These are phyloP conservation scores for Neoscytalidium dimidiatum DNA, from an alignment of 2,329 filamentous ascomycete genomes.

Conservation along the genomic window DNA sequence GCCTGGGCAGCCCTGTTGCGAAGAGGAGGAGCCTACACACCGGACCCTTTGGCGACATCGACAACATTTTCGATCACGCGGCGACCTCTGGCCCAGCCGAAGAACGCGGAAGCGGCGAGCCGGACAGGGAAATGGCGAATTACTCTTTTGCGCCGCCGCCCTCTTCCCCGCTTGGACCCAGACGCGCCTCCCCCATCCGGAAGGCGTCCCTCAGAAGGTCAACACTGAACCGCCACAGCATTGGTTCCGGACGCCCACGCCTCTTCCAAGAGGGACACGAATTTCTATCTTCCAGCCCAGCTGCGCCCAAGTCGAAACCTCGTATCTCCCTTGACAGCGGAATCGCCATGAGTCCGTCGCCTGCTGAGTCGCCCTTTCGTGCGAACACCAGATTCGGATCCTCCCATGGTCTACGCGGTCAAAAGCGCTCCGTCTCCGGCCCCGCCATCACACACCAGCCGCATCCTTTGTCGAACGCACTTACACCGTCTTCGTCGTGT, in stretches of 20 bases:
- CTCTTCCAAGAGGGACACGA: conserved; percentile 51
- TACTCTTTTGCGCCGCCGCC: conserved; percentile 42
- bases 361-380: conserved; percentile 63
- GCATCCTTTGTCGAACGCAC: conserved; percentile 82
- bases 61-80: conserved; percentile 73
- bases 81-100: conserved; percentile 23
- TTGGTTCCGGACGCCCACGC: conserved; percentile 40
- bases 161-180: conserved; percentile 24
- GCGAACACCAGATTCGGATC: conserved; percentile 32
- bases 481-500: conserved; percentile 83
- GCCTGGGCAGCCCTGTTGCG: conserved; percentile 80
- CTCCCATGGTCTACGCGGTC: conserved; percentile 29
- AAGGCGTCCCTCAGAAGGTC: conserved; percentile 77
- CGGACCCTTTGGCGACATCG: conserved; percentile 61
- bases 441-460: conserved; percentile 39
- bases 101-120: conserved; percentile 26
- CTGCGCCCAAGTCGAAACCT: conserved; percentile 62
- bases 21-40: conserved; percentile 89
- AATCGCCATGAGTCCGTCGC: conserved; percentile 64
- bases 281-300: conserved; percentile 54
- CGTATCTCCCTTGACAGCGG: conserved; percentile 81
- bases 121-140: conserved; percentile 31
- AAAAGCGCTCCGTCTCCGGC: conserved; percentile 26
- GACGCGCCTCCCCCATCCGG: conserved; percentile 34
- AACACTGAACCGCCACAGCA: conserved; percentile 74